Conservation (phyloP, 306 rosid species). For the Pterocarpus macrocarpus region DNA sequence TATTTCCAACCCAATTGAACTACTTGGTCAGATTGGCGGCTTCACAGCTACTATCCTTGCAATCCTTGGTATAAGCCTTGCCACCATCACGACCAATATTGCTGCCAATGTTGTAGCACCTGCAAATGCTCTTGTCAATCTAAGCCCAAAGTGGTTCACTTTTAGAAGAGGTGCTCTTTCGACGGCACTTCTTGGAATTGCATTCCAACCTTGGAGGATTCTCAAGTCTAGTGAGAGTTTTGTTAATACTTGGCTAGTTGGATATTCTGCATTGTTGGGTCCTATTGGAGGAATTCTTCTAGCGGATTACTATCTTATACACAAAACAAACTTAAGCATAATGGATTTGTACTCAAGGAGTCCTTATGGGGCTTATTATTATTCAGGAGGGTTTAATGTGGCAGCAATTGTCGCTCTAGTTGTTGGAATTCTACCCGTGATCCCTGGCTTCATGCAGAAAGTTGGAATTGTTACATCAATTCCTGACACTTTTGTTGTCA, state of each 20-base stretch:
- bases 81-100: constrained; percentile 85
- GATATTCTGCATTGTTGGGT: constrained; percentile 88
- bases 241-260: constrained; percentile 89
- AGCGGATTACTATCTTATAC: constrained; percentile 79
- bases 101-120: constrained; percentile 98
- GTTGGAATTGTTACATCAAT: constrained; percentile 60
- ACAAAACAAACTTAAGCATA: constrained; percentile 48
- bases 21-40: constrained; percentile 84
- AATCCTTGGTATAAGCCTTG: constrained; percentile 81
- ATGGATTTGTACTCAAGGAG: constrained; percentile 73
- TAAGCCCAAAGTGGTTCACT: constrained; percentile 71
- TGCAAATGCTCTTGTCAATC: constrained; percentile 87
- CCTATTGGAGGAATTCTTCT: constrained; percentile 85
- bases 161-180: constrained; percentile 76
- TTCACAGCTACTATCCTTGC: constrained; percentile 65
- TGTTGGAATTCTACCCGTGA: constrained; percentile 74
- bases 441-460: constrained; percentile 88
- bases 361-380: constrained; percentile 72
- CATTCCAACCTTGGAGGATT: constrained; percentile 95
- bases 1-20: constrained; percentile 79
- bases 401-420: constrained; percentile 75
- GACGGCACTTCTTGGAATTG: constrained; percentile 83
- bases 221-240: constrained; percentile 91
- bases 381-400: constrained; percentile 73
- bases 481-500: constrained; percentile 54